Percentiles rank a stretch among this genome's conserved stretches.
Evolutionary conservation across 2,329 filamentous ascomycete genomes (phyloP).

Genomic region (Stagonosporopsis tanaceti): DNA sequence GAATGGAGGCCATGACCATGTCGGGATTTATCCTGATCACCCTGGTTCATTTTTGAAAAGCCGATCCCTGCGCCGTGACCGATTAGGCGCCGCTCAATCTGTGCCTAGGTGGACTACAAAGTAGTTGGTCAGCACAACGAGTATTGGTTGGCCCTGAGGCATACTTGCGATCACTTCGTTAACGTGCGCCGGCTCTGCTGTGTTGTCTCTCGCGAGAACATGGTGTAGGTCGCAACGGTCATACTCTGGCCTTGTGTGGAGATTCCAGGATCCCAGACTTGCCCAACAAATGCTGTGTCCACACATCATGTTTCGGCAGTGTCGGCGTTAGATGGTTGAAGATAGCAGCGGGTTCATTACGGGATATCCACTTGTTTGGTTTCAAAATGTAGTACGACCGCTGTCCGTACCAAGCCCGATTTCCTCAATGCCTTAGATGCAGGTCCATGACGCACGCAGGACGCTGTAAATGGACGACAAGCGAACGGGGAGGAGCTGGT

Average conservation of each 20-base stretch:
- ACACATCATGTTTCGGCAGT: conserved; percentile 13
- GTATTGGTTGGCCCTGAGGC: neutral
- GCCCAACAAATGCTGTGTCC: conserved; percentile 19
- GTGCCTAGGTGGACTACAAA: conserved; percentile 2
- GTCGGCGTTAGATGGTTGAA: conserved; percentile 2
- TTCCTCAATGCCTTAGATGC: conserved; percentile 18
- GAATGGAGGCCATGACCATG: neutral
- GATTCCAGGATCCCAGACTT: conserved; percentile 6
- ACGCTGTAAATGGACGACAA: neutral
- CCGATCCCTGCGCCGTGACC: conserved; percentile 14
- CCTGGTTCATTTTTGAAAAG: conserved; percentile 1
- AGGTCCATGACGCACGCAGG: neutral
- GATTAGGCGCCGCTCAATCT: conserved; percentile 16
- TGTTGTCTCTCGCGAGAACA: neutral
- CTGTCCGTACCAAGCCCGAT: conserved; percentile 11
- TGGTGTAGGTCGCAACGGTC: neutral
- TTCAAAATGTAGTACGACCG: conserved; percentile 12
- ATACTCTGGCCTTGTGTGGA: conserved; percentile 7
- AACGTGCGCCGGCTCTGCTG: neutral
- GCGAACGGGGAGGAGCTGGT: neutral
- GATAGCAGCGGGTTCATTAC: conserved; percentile 8
- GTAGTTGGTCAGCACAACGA: neutral
- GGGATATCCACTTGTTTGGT: conserved; percentile 7
- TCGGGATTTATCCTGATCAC: conserved; percentile 7
- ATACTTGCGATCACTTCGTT: neutral